phyloP scores from a whole-genome alignment of 2,329 filamentous ascomycete genomes.

The Claviceps humidiphila region DNA sequence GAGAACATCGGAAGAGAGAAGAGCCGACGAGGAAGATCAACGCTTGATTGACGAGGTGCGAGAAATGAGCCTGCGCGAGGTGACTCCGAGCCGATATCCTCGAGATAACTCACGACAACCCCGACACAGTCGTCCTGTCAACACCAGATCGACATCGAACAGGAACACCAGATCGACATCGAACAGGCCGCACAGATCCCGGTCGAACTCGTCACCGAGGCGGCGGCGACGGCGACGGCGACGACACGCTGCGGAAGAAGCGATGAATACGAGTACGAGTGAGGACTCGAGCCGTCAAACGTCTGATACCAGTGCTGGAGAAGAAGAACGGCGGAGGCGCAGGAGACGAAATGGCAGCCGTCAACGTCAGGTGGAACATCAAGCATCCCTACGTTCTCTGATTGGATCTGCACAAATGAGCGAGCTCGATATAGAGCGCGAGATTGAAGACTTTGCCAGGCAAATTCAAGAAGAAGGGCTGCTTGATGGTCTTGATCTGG shows the following conservation, averaged over 20 bases:
- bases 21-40: slow-evolving; percentile 52
- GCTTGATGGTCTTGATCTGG: slow-evolving; percentile 75
- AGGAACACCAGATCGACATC: slow-evolving; percentile 18
- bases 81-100: slow-evolving; percentile 32
- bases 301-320: slow-evolving; percentile 25
- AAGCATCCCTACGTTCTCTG: slow-evolving; percentile 74
- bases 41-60: slow-evolving; percentile 59
- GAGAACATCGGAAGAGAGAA: slow-evolving; percentile 38
- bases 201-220: slow-evolving; percentile 11
- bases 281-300: slow-evolving; percentile 15
- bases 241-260: slow-evolving; percentile 12
- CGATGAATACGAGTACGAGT: slow-evolving; percentile 11
- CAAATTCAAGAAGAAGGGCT: slow-evolving; percentile 83
- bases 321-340: slow-evolving; percentile 17
- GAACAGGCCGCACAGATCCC: slow-evolving; percentile 18
- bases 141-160: slow-evolving; percentile 17
- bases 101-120: slow-evolving; percentile 17
- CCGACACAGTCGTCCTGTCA: slow-evolving; percentile 23
- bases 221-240: slow-evolving; percentile 11
- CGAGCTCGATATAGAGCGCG: slow-evolving; percentile 66
- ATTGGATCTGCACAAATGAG: slow-evolving; percentile 70
- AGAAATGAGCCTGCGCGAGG: slow-evolving; percentile 59
- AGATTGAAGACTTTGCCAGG: slow-evolving; percentile 79
- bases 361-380: slow-evolving; percentile 64
- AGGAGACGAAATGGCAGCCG: slow-evolving; percentile 32